These are phyloP conservation scores for Arachis stenosperma DNA, from an alignment of 306 rosid genomes.

Conservation along the genomic window DNA sequence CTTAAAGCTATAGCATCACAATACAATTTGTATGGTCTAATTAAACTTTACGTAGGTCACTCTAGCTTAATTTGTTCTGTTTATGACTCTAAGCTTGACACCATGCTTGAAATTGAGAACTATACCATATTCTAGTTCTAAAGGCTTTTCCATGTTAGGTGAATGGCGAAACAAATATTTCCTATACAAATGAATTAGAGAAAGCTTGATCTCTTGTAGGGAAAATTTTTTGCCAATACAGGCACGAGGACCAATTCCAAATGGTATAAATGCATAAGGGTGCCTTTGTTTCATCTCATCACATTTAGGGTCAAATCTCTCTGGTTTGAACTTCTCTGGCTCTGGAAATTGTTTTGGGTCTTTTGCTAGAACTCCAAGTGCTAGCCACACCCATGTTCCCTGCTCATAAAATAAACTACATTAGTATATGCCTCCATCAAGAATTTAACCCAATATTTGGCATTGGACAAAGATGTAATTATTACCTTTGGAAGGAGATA, in stretches of 20 bases:
- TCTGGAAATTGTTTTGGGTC: constrained; percentile 83
- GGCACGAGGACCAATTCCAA: constrained; percentile 92
- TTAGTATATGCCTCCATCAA: neutral
- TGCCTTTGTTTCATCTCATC: constrained; percentile 83
- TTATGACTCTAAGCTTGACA: constrained; percentile 70
- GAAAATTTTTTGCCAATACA: constrained; percentile 90
- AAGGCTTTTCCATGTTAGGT: constrained; percentile 74
- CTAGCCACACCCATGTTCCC: constrained; percentile 99
- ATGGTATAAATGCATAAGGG: constrained; percentile 87
- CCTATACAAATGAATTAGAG: constrained; percentile 75
- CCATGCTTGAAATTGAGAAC: constrained; percentile 90
- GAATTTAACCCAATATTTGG: neutral
- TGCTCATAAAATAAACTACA: constrained; percentile 36
- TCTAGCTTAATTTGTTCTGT: constrained; percentile 37
- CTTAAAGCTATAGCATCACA: neutral
- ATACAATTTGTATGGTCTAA: neutral
- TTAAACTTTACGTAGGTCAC: neutral
- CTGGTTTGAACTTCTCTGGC: constrained; percentile 91
- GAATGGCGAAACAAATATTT: constrained; percentile 75
- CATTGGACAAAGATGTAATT: neutral
- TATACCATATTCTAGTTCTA: constrained; percentile 79
- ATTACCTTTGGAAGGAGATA: constrained; percentile 91
- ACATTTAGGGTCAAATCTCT: constrained; percentile 80
- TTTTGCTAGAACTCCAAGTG: constrained; percentile 90
- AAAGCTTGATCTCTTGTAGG: constrained; percentile 78